Evolutionary conservation across 2,329 filamentous ascomycete species (phyloP).

Genomic region (Penicillium sclerotigenum): DNA sequence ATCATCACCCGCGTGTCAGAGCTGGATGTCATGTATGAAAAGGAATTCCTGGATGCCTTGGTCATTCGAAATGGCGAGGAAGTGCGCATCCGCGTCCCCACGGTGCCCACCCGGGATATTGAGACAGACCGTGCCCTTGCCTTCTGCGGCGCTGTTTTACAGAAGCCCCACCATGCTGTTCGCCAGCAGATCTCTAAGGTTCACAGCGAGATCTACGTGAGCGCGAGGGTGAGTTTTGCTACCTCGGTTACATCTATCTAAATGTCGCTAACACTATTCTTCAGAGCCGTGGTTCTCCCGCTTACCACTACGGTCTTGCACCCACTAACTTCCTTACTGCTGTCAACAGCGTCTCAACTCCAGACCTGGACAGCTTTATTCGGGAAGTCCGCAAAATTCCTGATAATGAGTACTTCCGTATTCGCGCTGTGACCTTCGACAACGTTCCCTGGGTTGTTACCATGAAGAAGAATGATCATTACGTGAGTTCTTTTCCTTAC

Average conservation of each 20-base stretch:
- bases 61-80: conserved; percentile 83
- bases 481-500: conserved; percentile 48
- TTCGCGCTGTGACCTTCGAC: conserved; percentile 97
- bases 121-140: conserved; percentile 90
- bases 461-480: conserved; percentile 99
- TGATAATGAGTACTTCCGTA: conserved; percentile 95
- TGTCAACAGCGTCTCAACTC: conserved; percentile 84
- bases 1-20: conserved; percentile 91
- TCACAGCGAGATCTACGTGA: conserved; percentile 95
- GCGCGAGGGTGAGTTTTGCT: conserved; percentile 57
- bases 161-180: conserved; percentile 92
- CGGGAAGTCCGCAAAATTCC: conserved; percentile 79
- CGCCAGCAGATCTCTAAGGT: conserved; percentile 96
- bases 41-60: conserved; percentile 76
- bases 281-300: conserved; percentile 70
- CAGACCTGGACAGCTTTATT: conserved; percentile 77
- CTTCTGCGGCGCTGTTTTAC: conserved; percentile 92
- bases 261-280: conserved; percentile 7
- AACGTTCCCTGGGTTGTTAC: conserved; percentile 99
- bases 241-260: background rate
- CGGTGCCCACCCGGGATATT: conserved; percentile 81
- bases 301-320: conserved; percentile 86
- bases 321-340: conserved; percentile 97
- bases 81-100: conserved; percentile 72
- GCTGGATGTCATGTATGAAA: conserved; percentile 93